Evolutionary conservation across 805 yeast species (phyloP).

Genomic region (Saccharomycopsis sp.): DNA sequence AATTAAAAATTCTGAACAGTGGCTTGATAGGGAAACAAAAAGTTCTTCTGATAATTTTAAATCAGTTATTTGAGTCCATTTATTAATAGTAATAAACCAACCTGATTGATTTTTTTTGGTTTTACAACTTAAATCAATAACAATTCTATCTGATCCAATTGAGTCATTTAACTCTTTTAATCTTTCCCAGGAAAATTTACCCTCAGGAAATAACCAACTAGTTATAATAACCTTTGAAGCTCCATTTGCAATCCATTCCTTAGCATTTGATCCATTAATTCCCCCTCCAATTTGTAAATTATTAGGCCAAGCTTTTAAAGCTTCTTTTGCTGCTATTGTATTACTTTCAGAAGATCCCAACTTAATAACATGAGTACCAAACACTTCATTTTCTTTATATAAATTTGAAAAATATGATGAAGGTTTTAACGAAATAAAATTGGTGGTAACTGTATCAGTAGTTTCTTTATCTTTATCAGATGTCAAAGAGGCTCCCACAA

Average conservation of each 20-base stretch:
- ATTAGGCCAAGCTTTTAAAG: slow-evolving; percentile 64
- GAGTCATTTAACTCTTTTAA: slow-evolving; percentile 36
- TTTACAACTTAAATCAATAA: slow-evolving; percentile 86
- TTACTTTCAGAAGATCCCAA: slow-evolving; percentile 69
- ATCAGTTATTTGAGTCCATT: slow-evolving; percentile 88
- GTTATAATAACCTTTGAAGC: slow-evolving; percentile 90
- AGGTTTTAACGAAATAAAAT: slow-evolving; percentile 68
- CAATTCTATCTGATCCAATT: slow-evolving; percentile 61
- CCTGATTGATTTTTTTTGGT: slow-evolving; percentile 22
- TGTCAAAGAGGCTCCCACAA: slow-evolving; percentile 84
- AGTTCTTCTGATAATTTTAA: slow-evolving; percentile 44
- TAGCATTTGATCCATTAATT: slow-evolving; percentile 63
- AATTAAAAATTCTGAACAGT: slow-evolving; percentile 79
- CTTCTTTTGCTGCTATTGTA: slow-evolving; percentile 72
- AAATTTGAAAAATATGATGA: slow-evolving; percentile 66
- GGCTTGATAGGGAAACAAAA: slow-evolving; percentile 42
- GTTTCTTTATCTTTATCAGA: slow-evolving; percentile 38
- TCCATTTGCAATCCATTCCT: slow-evolving; percentile 61
- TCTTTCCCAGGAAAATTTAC: slow-evolving; percentile 40
- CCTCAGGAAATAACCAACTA: slow-evolving; percentile 73
- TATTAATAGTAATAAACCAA: slow-evolving; percentile 97
- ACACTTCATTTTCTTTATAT: slow-evolving; percentile 46
- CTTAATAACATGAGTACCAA: slow-evolving; percentile 89
- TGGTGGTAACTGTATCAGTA: slow-evolving; percentile 41
- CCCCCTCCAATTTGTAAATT: slow-evolving; percentile 90